A percentile compares a stretch with the other conserved stretches of the same genome.
Evolutionary conservation across 1,284 basidiomycete genomes (phyloP).

Genomic region (Termitomyces sp.): DNA sequence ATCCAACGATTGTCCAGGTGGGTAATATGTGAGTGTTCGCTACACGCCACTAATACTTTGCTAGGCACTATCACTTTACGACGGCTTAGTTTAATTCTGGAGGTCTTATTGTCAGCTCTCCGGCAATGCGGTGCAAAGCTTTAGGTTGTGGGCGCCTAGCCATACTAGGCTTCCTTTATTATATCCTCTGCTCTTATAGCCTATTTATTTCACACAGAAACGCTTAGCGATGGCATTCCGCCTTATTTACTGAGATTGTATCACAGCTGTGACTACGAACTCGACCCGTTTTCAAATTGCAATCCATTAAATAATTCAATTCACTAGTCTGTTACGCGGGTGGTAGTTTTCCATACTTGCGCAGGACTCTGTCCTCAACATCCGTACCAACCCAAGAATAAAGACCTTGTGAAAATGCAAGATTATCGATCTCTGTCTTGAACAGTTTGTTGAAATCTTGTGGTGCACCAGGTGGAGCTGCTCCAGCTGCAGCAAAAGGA

Average conservation of each 20-base stretch:
- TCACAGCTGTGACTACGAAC: neutral
- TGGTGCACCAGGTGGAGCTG: conserved; percentile 48
- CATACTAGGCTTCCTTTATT: neutral
- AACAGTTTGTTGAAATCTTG: conserved; percentile 90
- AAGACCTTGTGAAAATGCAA: conserved; percentile 84
- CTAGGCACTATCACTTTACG: conserved; percentile 74
- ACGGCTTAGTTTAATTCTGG: conserved; percentile 50
- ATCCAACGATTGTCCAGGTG: conserved; percentile 96
- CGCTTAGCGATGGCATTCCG: neutral
- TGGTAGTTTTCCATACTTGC: conserved; percentile 59
- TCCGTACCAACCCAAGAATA: conserved; percentile 80
- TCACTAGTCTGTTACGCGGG: conserved; percentile 16
- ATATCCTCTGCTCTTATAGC: neutral
- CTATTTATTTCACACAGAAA: neutral
- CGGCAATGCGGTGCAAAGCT: neutral
- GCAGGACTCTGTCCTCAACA: conserved; percentile 73
- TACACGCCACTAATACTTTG: conserved; percentile 13
- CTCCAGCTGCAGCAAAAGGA: conserved; percentile 64
- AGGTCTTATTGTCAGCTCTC: neutral
- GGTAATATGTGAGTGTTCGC: conserved; percentile 21
- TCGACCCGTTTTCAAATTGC: neutral
- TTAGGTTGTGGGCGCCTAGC: neutral
- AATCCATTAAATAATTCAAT: neutral
- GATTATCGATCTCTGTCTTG: conserved; percentile 89
- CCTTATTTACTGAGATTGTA: neutral